Base-by-base conservation (phyloP, 768 basidiomycete species). In the Russula ochroleuca region DNA sequence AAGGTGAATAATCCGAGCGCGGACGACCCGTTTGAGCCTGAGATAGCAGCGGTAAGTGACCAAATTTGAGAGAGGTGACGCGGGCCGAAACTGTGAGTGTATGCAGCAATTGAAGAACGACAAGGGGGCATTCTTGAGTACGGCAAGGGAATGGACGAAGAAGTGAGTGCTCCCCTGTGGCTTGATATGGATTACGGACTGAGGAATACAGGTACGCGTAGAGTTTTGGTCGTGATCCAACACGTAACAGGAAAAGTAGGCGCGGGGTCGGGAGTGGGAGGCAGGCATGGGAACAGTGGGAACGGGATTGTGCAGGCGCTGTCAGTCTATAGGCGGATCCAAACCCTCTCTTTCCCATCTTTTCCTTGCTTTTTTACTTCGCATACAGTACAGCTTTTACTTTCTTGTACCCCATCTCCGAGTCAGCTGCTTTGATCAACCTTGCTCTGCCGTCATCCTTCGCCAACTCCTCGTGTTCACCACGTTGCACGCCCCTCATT, bases 21-120 rank as follows among this genome's bases (percentile, higher is more conserved):
- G 19, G 92, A 94, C 70, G 92, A 94, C 72, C 92, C 92, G 0
- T 94, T 91, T 70, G 89, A 92, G 70, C 88, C 92, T 33, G 90
- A 92, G 1, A 89, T 92, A 68, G 92, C 92, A 41, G 86, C 86
- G 37, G 88, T 93, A 71, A 59, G 86, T 76, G 40, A 6, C 2
- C 35, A 23, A 45, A 10, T 13, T 8, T 33, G 19, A 28, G 15
- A 43, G 48, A 45, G 14, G 23, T 48, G 47, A 45, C 35, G 43
- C 3, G 25, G 25, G 15, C 37, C 31, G 33, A 23, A 51, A 11
- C 37, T 11, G 23, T 50, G 57, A 37, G 23, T 43, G 23, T 21
- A 33, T 54, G 7, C 70, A 93, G 90, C 73, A 85, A 56, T 71
- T 94, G 67, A 92, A 91, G 81, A 85, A 84, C 69, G 88, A 94